phyloP scores from a whole-genome alignment of 2,329 filamentous ascomycete genomes.

The Thermochaetoides dissita region DNA sequence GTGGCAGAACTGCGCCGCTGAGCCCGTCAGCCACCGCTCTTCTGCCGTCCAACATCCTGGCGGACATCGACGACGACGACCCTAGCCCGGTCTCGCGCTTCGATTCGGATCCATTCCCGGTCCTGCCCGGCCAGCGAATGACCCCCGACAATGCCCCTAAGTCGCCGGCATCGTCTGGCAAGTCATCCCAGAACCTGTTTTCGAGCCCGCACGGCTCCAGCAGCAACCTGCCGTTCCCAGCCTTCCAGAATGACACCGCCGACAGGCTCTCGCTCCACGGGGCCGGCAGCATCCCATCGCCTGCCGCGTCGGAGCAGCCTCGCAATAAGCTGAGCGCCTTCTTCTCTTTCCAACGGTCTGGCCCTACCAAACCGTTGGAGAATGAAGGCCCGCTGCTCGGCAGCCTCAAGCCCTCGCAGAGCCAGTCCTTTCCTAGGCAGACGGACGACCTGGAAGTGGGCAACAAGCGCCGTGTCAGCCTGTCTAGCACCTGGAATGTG shows the following conservation, averaged over 20 bases:
- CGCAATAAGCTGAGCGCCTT: constrained; percentile 33
- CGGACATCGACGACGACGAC: constrained; percentile 51
- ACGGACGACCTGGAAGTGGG: constrained; percentile 40
- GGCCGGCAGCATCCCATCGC: constrained; percentile 26
- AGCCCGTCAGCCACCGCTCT: constrained; percentile 64
- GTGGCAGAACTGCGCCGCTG: constrained; percentile 50
- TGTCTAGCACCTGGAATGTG: constrained; percentile 41
- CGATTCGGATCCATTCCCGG: background rate
- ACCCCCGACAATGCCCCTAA: constrained; percentile 35
- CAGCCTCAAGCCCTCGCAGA: constrained; percentile 56
- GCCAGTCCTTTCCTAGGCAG: constrained; percentile 59
- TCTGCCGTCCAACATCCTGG: constrained; percentile 53
- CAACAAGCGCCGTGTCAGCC: constrained; percentile 43
- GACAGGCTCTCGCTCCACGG: constrained; percentile 30
- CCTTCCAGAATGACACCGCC: constrained; percentile 30
- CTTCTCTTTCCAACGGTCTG: constrained; percentile 47
- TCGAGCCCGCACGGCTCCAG: constrained; percentile 50
- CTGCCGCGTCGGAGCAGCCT: constrained; percentile 20
- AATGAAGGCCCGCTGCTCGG: constrained; percentile 53
- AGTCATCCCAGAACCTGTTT: constrained; percentile 37
- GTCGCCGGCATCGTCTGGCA: constrained; percentile 46
- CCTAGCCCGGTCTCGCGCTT: constrained; percentile 26
- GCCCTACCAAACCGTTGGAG: constrained; percentile 45
- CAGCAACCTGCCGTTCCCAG: constrained; percentile 41
- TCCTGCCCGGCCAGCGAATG: constrained; percentile 7